Evolutionary conservation across 31 red algal species (phyloP), one percentile per base, ranked within the genome.

Genomic region (Endocladia muricata): DNA sequence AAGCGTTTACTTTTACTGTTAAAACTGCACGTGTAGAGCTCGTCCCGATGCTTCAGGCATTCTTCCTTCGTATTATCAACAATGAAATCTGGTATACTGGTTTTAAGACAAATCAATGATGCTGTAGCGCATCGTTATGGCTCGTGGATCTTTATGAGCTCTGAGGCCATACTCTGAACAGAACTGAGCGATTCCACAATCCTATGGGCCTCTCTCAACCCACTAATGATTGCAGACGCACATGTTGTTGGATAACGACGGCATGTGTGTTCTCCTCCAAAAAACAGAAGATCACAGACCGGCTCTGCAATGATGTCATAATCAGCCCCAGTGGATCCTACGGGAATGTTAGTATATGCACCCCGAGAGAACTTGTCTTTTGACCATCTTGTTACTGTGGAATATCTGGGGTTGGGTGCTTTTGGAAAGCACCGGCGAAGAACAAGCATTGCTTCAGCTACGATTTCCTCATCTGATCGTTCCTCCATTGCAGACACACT

Each of bases 201-300:
- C 11, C 77, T 62, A 30, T 77, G 38, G 25, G 94, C 94, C 36
- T 81, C 88, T 32, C 78, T 76, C 49, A 97, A 37, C 0, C 94
- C 94, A 79, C 88, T 92, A 4, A 97, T 66, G 21, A 83, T 77
- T 0, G 89, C 94, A 2, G 85, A 88, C 40, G 81, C 94, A 38
- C 81, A 86, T 2, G 94, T 97, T 21, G 89, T 92, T 4, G 94
- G 83, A 68, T 97, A 74, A 11, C 41, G 55, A 32, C 94, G 78
- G 41, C 75, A 85, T 6, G 94, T 97, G 61, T 91, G 84, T 59
- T 97, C 94, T 41, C 94, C 94, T 13, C 79, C 94, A 72, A 97
- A 97, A 54, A 92, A 97, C 36, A 97, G 36, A 3, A 58, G 58
- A 13, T 48, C 39, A 26, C 67, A 70, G 2, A 97, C 88, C 22